Base-by-base conservation (phyloP, 192 early-diverging fungal genomes). In the Coemansia sp. region DNA sequence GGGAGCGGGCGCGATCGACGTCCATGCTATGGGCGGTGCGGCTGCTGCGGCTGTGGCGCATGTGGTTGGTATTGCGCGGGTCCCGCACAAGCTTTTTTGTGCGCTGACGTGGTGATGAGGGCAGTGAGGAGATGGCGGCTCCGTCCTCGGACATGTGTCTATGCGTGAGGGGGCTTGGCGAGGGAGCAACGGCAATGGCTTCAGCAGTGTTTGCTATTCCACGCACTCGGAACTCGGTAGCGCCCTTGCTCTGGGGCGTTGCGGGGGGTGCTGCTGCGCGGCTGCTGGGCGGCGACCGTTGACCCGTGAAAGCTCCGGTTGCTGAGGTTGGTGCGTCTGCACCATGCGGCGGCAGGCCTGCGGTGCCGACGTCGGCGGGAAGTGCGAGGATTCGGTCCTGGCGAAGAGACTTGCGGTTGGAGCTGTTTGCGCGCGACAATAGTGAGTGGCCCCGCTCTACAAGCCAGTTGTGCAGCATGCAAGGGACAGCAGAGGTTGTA, bases 371-470 rank as follows among this genome's bases (percentile, higher is more conserved):
- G 79, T 70, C 79, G 64, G 69, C 66, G 54, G 76, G 70, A n/a
- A 68, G 59, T 6, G 79, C 35, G 45, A 73, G 67, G 37, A 68
- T 74, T 51, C 70, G 72, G 63, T 82, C 74, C 39, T 66, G 69
- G 45, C 73, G 78, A 2, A 47, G 72, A 38, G 62, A 39, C 65
- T 82, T 76, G 70, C 74, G 73, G 66, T 60, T 71, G 73, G 62
- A 66, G 67, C 73, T 75, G 63, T 72, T 69, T 38, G 79, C 67
- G 64, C 79, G 79, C 60, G 79, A 72, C 70, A 82, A 57, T 57
- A 82, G 70, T 63, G 71, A 65, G 49, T 82, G 79, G 61, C 79
- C 79, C 67, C 79, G 73, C 70, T 82, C 79, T 82, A 82, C 64
- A 70, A 75, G 72, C 54, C 77, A 73, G 59, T 40, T 51, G 62